Evolutionary conservation across 805 yeast genomes (phyloP), one percentile per base, ranked within the genome.

Genomic region (Metschnikowia gelsemii): DNA sequence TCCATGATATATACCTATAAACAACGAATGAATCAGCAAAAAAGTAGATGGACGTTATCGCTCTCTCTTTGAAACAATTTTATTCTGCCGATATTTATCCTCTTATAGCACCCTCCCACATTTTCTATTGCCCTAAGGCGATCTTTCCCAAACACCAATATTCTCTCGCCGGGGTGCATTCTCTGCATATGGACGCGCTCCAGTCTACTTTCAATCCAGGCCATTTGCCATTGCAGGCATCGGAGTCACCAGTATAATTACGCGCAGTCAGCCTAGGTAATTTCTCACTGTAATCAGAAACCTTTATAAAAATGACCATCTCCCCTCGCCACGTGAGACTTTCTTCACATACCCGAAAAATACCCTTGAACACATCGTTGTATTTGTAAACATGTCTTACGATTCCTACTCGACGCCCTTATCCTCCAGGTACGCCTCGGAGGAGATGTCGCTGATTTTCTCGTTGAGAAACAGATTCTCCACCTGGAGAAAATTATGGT

Each of bases 401-500:
- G 97, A 91, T 66, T 78, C 82, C 50, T 91, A 91, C 72, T 67
- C 87, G 39, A 91, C 98, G 18, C 99, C 99, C 28, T 73, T 93
- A 51, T 87, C 98, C 43, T 84, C 97, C 43, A 84, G 99, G 73
- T 93, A 93, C 71, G 99, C 99, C 45, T 87, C 96, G 52, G 90
- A 87, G 61, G 99, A 93, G 73, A 93, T 93, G 99, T 84, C 96
- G 46, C 74, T 78, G 54, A 76, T 93, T 60, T 93, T 93, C 75
- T 91, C 98, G 34, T 67, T 85, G 60, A 82, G 96, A 71, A 93
- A 86, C 74, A 79, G 99, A 62, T 93, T 86, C 69, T 85, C 96
- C 40, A 93, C 99, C 29, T 93, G 99, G 99, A 87, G 99, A 78
- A 87, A 87, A 66, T 78, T 93, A 52, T 93, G 99, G 99, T 78